Percentiles rank a stretch among this genome's conserved stretches.
These are phyloP conservation scores for Chytriomyces confervae DNA, from an alignment of 192 early-diverging fungal species.

Conservation along the genomic window DNA sequence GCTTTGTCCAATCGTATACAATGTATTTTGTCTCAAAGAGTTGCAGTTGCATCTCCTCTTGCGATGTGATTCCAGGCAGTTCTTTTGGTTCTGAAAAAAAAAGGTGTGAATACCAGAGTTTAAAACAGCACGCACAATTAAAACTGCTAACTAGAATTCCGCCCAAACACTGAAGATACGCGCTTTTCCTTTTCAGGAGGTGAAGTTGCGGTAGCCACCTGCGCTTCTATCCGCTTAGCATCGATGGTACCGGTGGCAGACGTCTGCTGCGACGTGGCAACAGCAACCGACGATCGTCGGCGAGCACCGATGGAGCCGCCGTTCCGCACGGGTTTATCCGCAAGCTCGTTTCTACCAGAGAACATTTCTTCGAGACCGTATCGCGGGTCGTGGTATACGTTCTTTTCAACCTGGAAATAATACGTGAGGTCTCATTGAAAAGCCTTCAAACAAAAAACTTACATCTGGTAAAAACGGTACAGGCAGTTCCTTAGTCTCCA, in stretches of 20 bases:
- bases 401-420: conserved; percentile 57
- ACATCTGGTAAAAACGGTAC: conserved; percentile 90
- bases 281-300: not conserved
- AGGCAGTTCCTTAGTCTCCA: conserved; percentile 69
- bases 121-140: not conserved
- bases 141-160: conserved; percentile 43
- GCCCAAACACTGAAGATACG: conserved; percentile 7
- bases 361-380: conserved; percentile 79
- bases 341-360: conserved; percentile 21
- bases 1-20: conserved; percentile 31
- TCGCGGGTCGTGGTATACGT: conserved; percentile 76
- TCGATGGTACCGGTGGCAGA: not conserved
- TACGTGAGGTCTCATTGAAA: conserved; percentile 65
- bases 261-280: not conserved
- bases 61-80: conserved; percentile 10
- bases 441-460: too few relatives aligned
- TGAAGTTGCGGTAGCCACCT: not conserved
- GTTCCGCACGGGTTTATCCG: conserved; percentile 11
- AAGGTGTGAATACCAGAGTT: not conserved
- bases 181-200: not conserved
- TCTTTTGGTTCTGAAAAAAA: conserved; percentile 17
- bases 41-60: conserved; percentile 26
- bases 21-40: conserved; percentile 29
- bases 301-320: not conserved
- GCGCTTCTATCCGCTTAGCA: not conserved